Percentiles rank a stretch among this genome's conserved stretches.
Conservation (phyloP, 1,284 basidiomycete genomes). For the Ustilago curta region DNA sequence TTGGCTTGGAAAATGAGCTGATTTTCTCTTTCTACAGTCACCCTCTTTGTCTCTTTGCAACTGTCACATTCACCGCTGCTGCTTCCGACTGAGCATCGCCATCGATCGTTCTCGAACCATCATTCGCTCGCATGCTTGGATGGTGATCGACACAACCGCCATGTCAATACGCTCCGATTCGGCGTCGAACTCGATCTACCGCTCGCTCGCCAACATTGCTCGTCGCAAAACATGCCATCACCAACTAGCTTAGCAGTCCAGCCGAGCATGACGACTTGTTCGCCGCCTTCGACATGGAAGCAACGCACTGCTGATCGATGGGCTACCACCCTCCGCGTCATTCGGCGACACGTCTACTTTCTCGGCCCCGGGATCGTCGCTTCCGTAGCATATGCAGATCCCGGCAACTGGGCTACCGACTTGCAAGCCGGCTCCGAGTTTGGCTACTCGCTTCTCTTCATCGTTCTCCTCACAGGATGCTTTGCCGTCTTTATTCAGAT, state of each 20-base stretch:
- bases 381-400: conserved; percentile 62
- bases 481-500: conserved; percentile 84
- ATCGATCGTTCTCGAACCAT: neutral
- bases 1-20: neutral
- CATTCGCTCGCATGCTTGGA: neutral
- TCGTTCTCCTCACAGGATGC: conserved; percentile 85
- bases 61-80: neutral
- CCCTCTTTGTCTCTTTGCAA: neutral
- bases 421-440: conserved; percentile 67
- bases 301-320: conserved; percentile 19
- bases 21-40: neutral
- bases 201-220: neutral
- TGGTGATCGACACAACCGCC: neutral
- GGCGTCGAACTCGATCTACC: neutral
- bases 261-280: neutral
- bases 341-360: conserved; percentile 54
- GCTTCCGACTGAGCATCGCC: neutral
- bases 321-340: conserved; percentile 19
- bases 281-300: conserved; percentile 10
- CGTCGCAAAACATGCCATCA: conserved; percentile 1
- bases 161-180: conserved; percentile 12
- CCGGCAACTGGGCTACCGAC: conserved; percentile 68
- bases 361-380: conserved; percentile 62
- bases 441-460: conserved; percentile 86
- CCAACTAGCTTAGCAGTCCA: conserved; percentile 8